Evolutionary conservation across 2,329 filamentous ascomycete species (phyloP), one percentile per base, ranked within the genome.

Genomic region (Diaporthe citrichinensis): DNA sequence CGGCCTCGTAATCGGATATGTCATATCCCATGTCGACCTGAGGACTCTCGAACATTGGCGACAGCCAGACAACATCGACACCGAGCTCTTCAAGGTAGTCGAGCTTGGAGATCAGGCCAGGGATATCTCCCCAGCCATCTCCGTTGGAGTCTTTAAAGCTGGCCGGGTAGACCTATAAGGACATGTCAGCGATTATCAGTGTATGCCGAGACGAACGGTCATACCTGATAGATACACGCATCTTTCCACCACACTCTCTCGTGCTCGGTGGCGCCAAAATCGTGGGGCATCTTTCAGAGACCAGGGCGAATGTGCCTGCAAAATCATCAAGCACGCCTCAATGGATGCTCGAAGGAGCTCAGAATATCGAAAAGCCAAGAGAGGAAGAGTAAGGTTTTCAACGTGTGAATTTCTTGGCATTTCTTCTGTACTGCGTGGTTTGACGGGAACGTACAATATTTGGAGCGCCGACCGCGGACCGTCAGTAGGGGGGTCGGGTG

Each of bases 11-110:
- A 80, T 95, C 89, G 0, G 89, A 89, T n/a, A 94, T 90, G 78
- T 94, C 93, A 79, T 94, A 94, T 39, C 92, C 93, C 92, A 94
- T 93, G 76, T 94, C 92, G 23, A 88, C 85, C 77, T 92, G 90
- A 0, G 92, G 92, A 59, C 85, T 87, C n/a, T 88, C 86, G 74
- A 86, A 88, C 74, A 88, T 87, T 5, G 87, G 87, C 0, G 86
- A 88, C 0, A 89, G 82, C 91, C 91, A 92, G 28, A 92, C 85
- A n/a, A 91, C 87, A 77, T 92, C 90, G 2, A 91, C 85, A 0
- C 92, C 92, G 0, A 94, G 85, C 3, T 90, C 85, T 71, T 90
- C 86, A 67, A 94, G 85, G 79, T 94, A 92, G 80, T 93, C 91
- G 2, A 94, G 83, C 80, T 92, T 88, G 14, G 90, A 90, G 17